Evolutionary conservation across 306 rosid species (phyloP).

Genomic region (Trichosanthes truncata): DNA sequence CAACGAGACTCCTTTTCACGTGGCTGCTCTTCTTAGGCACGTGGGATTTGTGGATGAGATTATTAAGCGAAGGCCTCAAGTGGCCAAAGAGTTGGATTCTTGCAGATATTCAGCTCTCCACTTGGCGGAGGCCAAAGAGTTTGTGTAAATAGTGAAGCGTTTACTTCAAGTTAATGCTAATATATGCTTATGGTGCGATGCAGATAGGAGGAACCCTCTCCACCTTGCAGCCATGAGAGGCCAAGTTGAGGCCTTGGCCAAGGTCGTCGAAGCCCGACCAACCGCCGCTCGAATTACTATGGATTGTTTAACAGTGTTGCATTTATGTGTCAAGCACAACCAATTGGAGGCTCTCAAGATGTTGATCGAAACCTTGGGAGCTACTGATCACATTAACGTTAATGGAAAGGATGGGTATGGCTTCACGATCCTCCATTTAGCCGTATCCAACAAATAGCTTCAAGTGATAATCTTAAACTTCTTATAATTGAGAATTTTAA

Average conservation of each 20-base stretch:
- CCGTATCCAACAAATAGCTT: conserved; percentile 12
- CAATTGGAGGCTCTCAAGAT: conserved; percentile 14
- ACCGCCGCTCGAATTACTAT: conserved; percentile 12
- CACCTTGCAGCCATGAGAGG: conserved; percentile 23
- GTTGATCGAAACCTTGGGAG: conserved; percentile 6
- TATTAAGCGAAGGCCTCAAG: conserved; percentile 15
- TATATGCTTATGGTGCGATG: conserved; percentile 4
- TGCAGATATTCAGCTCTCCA: conserved; percentile 19
- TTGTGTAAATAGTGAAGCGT: conserved; percentile 6
- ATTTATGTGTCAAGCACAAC: conserved; percentile 18
- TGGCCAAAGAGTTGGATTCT: conserved; percentile 22
- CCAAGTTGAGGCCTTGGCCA: conserved; percentile 6
- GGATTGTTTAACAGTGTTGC: conserved; percentile 17
- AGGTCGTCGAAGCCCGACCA: conserved; percentile 1
- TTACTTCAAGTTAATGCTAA: background rate
- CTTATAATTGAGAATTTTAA: too few species aligned
- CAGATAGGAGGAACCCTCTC: conserved; percentile 18
- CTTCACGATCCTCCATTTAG: conserved; percentile 15
- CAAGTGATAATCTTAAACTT: background rate
- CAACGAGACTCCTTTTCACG: conserved; percentile 25
- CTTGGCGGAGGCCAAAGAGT: conserved; percentile 18
- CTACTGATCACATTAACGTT: background rate
- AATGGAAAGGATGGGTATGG: conserved; percentile 17
- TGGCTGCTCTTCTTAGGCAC: conserved; percentile 18
- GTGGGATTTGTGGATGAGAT: conserved; percentile 8